A percentile compares a stretch with the other conserved stretches of the same genome.
Conservation (phyloP, 2,329 filamentous ascomycete species). For the Apiospora saccharicola region DNA sequence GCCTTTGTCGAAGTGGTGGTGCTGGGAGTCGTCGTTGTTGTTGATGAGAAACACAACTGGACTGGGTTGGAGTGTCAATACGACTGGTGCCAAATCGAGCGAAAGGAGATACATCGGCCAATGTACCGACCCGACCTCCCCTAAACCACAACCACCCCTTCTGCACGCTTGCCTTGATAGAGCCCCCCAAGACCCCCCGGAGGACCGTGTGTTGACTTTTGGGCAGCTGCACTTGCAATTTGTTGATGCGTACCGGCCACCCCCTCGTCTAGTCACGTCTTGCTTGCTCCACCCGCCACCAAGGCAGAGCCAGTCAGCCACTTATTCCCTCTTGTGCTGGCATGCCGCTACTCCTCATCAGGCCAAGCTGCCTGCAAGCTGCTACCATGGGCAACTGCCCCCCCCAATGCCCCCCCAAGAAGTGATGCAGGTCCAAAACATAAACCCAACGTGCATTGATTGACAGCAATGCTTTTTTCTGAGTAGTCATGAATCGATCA, state of each 20-base stretch:
- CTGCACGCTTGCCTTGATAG: neutral
- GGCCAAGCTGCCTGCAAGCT: neutral
- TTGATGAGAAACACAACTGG: constrained; percentile 16
- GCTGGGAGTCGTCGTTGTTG: constrained; percentile 16
- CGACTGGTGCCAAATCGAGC: neutral
- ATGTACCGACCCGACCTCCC: constrained; percentile 15
- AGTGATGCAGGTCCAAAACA: constrained; percentile 16
- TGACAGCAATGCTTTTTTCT: constrained; percentile 1
- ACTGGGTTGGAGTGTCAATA: constrained; percentile 3
- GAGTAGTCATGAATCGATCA: neutral
- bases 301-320: constrained; percentile 9
- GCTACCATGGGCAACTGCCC: constrained; percentile 24
- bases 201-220: constrained; percentile 22
- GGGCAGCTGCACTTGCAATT: constrained; percentile 3
- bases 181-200: neutral
- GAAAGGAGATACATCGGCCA: neutral
- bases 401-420: neutral
- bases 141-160: constrained; percentile 10
- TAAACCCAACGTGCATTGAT: constrained; percentile 9
- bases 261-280: neutral
- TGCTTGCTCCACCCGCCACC: neutral
- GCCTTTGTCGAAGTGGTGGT: constrained; percentile 16
- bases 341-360: constrained; percentile 2
- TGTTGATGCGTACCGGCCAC: constrained; percentile 7
- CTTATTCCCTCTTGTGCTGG: constrained; percentile 9